Conservation (phyloP, 352 stramenopile genomes). For the Globisporangium ultimum region DNA sequence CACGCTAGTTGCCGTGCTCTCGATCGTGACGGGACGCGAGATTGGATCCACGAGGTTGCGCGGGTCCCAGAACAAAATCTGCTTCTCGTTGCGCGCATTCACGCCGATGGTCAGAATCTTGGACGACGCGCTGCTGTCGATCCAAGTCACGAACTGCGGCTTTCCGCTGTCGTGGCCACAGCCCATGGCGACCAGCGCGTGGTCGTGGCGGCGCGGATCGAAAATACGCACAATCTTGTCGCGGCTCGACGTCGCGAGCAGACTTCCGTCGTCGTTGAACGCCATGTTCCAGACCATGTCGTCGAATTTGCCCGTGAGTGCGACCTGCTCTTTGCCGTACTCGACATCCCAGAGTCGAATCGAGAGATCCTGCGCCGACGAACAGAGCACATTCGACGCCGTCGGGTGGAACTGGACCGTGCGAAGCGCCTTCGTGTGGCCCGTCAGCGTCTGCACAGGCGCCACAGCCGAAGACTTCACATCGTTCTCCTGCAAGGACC, state of each 20-base stretch:
- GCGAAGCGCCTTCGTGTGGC: slow-evolving; percentile 52
- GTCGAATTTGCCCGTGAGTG: slow-evolving; percentile 52
- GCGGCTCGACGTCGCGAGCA: slow-evolving; percentile 66
- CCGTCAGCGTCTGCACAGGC: slow-evolving; percentile 28
- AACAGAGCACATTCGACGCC: slow-evolving; percentile 56
- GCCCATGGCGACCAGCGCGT: slow-evolving; percentile 56
- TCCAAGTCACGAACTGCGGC: slow-evolving; percentile 69
- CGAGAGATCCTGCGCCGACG: slow-evolving; percentile 51
- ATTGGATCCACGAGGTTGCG: slow-evolving; percentile 70
- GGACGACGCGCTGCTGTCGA: slow-evolving; percentile 14
- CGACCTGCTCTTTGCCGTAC: slow-evolving; percentile 36
- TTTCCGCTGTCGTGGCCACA: slow-evolving; percentile 69
- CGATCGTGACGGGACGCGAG: slow-evolving; percentile 27
- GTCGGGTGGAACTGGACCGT: slow-evolving; percentile 66
- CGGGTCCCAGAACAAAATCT: slow-evolving; percentile 73
- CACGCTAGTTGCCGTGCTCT: slow-evolving; percentile 35
- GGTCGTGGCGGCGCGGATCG: slow-evolving; percentile 43
- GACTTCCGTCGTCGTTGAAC: slow-evolving; percentile 58
- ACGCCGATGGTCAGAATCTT: slow-evolving; percentile 57
- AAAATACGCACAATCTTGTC: slow-evolving; percentile 76
- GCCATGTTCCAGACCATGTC: slow-evolving; percentile 73
- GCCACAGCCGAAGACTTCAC: slow-evolving; percentile 1
- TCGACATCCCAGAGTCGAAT: slow-evolving; percentile 79
- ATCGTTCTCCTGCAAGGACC: slow-evolving; percentile 27
- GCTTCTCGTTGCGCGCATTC: slow-evolving; percentile 56